Base-by-base conservation (phyloP, 495 filamentous ascomycete species). In the Corynascus novoguineensis region DNA sequence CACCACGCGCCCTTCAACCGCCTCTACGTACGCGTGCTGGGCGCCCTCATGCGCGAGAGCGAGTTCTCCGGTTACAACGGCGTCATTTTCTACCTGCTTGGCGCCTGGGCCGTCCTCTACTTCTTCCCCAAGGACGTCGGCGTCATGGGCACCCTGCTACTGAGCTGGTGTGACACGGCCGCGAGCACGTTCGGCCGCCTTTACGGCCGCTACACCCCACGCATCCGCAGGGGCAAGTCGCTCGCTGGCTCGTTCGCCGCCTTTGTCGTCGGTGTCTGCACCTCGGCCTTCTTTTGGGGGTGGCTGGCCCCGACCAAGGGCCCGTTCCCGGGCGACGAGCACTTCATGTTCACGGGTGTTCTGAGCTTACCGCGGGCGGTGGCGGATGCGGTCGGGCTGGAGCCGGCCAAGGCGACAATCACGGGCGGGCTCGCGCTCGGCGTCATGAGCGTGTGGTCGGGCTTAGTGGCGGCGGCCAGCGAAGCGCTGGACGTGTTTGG, bases 141-240 rank as follows among this genome's bases (percentile, higher is more conserved):
- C 3, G 84, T 95, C 9, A 86, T 99, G 77, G 82, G 86, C 22
- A 85, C 96, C 14, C 75, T 97, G 56, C 79, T 99, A 48, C 81
- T 99, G 8, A 92, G 87, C 62, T 99, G 93, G 93, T 99, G 93
- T 68, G 93, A 99, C 66, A 97, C 95, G 5, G 95, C 93, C 37
- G 93, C 93, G 3, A 90, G 86, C 63, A 99, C 93, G 0, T 87
- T 97, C 54, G 93, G 93, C 37, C 81, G 93, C 41, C 71, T 90
- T 5, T 97, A 87, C 68, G 90, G 93, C 34, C 83, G 87, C 49
- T 89, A 95, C 63, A 99, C 93, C 17, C 88, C 87, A 35, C 80
- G 84, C 37, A 81, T 99, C 42, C 83, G 93, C 49, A 76, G 79
- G 28, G 92, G 92, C 5, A 99, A 99, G 82, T 92, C 87, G 50